A percentile compares a stretch with the other conserved stretches of the same genome.
phyloP scores from a whole-genome alignment of 2,329 filamentous ascomycete species.

The Cladobotryum protrusum region DNA sequence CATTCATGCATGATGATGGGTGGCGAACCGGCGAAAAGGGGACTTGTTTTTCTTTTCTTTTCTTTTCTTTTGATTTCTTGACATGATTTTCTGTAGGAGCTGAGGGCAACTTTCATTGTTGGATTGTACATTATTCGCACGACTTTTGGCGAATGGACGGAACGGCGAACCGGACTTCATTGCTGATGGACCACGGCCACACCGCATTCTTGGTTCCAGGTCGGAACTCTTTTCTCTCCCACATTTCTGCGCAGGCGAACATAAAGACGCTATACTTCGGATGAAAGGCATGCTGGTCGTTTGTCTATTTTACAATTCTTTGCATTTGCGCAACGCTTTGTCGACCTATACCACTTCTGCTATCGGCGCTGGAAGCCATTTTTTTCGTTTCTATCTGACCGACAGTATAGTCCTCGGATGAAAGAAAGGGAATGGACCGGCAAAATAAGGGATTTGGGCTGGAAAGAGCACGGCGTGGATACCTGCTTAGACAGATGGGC shows the following conservation, averaged over 20 bases:
- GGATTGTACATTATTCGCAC: constrained; percentile 39
- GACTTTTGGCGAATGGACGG: constrained; percentile 31
- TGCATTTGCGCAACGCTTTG: constrained; percentile 18
- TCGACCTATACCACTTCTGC: constrained; percentile 23
- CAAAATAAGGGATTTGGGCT: neutral
- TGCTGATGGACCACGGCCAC: constrained; percentile 24
- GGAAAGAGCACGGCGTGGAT: constrained; percentile 1
- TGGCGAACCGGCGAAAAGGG: constrained; percentile 16
- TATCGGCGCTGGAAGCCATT: constrained; percentile 24
- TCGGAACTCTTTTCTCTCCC: constrained; percentile 3
- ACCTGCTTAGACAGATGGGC: neutral
- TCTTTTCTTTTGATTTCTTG: constrained; percentile 18
- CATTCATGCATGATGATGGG: constrained; percentile 20
- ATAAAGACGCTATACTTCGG: constrained; percentile 8
- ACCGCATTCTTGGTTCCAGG: constrained; percentile 15
- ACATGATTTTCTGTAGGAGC: constrained; percentile 25
- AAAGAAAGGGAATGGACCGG: neutral
- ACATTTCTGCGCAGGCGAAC: constrained; percentile 16
- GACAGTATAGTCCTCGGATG: constrained; percentile 16
- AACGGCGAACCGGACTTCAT: constrained; percentile 28
- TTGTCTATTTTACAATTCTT: constrained; percentile 14
- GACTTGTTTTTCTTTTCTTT: constrained; percentile 14
- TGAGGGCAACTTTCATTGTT: constrained; percentile 27
- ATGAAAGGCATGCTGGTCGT: constrained; percentile 12
- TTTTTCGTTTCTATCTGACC: constrained; percentile 24